Evolutionary conservation across 2,329 filamentous ascomycete species (phyloP).

Genomic region (Fusarium setosum): DNA sequence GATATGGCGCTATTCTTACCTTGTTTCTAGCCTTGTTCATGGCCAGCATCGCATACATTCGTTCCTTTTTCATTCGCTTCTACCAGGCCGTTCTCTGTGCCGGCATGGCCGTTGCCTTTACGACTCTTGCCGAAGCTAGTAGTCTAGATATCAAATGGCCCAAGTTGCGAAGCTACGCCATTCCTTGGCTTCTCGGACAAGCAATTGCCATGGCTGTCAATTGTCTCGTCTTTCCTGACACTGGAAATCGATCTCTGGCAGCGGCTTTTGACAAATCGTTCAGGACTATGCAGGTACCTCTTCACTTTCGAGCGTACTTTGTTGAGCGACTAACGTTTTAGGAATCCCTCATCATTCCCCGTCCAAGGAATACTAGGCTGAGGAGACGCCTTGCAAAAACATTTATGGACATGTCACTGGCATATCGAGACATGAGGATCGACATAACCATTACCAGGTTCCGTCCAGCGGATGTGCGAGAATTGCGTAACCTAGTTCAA

Average conservation of each 20-base stretch:
- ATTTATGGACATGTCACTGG: slow-evolving; percentile 67
- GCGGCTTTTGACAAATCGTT: slow-evolving; percentile 60
- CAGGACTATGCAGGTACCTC: slow-evolving; percentile 58
- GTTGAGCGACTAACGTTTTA: too few species aligned
- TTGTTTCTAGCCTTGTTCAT: slow-evolving; percentile 66
- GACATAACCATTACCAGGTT: slow-evolving; percentile 68
- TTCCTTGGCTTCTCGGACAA: slow-evolving; percentile 68
- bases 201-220: slow-evolving; percentile 63
- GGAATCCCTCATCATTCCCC: slow-evolving; percentile 49
- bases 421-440: slow-evolving; percentile 65
- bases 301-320: too few species aligned
- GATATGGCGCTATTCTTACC: slow-evolving; percentile 66
- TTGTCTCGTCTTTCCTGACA: slow-evolving; percentile 62
- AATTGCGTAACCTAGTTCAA: slow-evolving; percentile 66
- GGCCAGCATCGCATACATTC: slow-evolving; percentile 61
- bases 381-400: slow-evolving; percentile 60
- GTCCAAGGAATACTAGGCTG: slow-evolving; percentile 43
- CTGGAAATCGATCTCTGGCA: slow-evolving; percentile 65
- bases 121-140: slow-evolving; percentile 62
- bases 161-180: slow-evolving; percentile 63
- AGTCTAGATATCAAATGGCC: slow-evolving; percentile 56
- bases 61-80: slow-evolving; percentile 66
- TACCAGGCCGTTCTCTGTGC: slow-evolving; percentile 67
- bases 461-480: slow-evolving; percentile 59
- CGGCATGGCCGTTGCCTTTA: slow-evolving; percentile 66